Base-by-base conservation (phyloP, 805 yeast species). In the Metschnikowia colocasiae region DNA sequence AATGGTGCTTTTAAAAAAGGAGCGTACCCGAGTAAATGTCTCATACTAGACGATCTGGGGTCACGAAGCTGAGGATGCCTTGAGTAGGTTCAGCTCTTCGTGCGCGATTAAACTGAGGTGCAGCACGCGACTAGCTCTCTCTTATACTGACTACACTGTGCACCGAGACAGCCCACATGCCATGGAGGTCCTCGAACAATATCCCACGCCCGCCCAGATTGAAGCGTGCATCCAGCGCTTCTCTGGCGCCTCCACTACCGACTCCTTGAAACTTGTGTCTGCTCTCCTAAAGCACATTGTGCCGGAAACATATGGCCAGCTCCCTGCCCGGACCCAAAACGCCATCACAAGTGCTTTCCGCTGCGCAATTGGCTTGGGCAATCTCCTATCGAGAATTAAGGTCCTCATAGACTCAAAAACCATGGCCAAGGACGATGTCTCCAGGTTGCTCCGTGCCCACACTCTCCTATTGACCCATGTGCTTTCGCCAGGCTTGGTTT, bases 361-460 rank as follows among this genome's bases (percentile, higher is more conserved):
- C 32, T 45, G 67, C 0, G 51, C 63, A 1, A 40, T 52, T 1
- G 75, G 75, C 1, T 42, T 71, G 4, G 70, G 75, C 1, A 65
- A 68, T 32, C 48, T 70, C 10, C 16, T 60, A 9, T 52, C 55
- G 9, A 44, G 52, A 3, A 48, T 55, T 2, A 41, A 46, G 6
- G 38, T 51, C 43, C 37, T 46, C 16, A 42, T 26, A 29, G 46
- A 8, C 40, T 30, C 48, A 45, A 45, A n/a, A 48, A 53, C 12
- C 59, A 52, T 33, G 36, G 63, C 3, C 42, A 36, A 29, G 15
- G 35, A 23, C 5, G 44, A 48, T 15, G 10, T 37, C 15, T 27
- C 33, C 9, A 15, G 8, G 19, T 39, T 44, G 2, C 45, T 54
- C 15, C 45, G 48, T 20, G 40, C 53, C 7, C 54, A 56, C 35